Evolutionary conservation across 2,329 filamentous ascomycete genomes (phyloP).

Genomic region (Alternaria atra): DNA sequence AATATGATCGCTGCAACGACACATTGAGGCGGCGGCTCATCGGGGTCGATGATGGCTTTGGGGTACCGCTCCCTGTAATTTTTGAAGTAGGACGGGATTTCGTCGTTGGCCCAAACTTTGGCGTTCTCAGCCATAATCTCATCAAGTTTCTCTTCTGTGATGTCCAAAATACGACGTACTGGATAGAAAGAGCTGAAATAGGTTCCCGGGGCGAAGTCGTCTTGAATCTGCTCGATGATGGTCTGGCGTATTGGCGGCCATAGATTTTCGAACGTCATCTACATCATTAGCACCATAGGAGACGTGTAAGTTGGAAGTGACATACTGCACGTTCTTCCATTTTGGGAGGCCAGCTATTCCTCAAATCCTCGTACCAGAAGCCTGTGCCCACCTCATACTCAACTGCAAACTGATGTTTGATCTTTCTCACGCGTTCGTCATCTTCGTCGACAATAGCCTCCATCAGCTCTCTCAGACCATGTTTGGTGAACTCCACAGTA

Average conservation of each 20-base stretch:
- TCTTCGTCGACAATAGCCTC: constrained; percentile 5
- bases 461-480: constrained; percentile 10
- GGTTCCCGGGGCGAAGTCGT: constrained; percentile 4
- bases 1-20: constrained; percentile 23
- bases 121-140: constrained; percentile 20
- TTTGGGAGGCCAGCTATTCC: background rate
- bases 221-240: constrained; percentile 30
- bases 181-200: constrained; percentile 17
- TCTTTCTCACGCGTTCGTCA: background rate
- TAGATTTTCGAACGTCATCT: constrained; percentile 26
- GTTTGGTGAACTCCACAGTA: background rate
- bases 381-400: constrained; percentile 11
- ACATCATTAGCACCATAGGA: background rate
- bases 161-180: constrained; percentile 20
- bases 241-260: constrained; percentile 27
- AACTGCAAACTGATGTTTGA: constrained; percentile 7
- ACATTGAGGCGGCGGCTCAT: constrained; percentile 22
- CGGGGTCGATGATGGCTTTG: constrained; percentile 25
- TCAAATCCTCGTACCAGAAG: constrained; percentile 23
- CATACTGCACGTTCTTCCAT: constrained; percentile 7
- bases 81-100: constrained; percentile 18
- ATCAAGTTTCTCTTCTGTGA: constrained; percentile 10
- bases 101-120: constrained; percentile 11
- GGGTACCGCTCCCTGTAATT: constrained; percentile 17
- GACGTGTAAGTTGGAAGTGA: background rate